Evolutionary conservation across 495 filamentous ascomycete genomes (phyloP).

Genomic region (Physcia stellaris): DNA sequence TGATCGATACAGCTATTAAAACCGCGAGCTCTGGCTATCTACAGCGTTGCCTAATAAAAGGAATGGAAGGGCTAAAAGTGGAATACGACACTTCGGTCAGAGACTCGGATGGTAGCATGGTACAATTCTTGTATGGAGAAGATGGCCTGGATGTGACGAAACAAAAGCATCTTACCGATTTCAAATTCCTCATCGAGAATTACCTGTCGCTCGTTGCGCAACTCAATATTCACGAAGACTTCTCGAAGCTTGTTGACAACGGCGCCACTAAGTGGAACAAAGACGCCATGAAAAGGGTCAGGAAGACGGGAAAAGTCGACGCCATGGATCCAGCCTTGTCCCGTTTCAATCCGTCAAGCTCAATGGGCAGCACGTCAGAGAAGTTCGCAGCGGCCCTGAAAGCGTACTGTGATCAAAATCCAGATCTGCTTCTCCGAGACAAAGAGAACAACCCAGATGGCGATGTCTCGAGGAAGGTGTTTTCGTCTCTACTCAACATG

Average conservation of each 20-base stretch:
- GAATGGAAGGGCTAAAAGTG: conserved; percentile 89
- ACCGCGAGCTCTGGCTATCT: conserved; percentile 93
- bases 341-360: conserved; percentile 56
- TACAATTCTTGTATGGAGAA: conserved; percentile 96
- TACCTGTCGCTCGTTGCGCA: conserved; percentile 40
- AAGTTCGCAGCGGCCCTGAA: conserved; percentile 56
- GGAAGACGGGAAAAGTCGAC: conserved; percentile 51
- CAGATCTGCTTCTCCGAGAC: conserved; percentile 59
- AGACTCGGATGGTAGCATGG: conserved; percentile 80
- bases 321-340: conserved; percentile 67
- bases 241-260: conserved; percentile 25
- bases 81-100: conserved; percentile 89
- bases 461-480: conserved; percentile 53
- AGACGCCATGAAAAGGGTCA: conserved; percentile 63
- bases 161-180: conserved; percentile 80
- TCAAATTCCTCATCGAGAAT: conserved; percentile 81
- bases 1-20: conserved; percentile 99
- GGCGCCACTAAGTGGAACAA: conserved; percentile 52
- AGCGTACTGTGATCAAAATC: conserved; percentile 63
- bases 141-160: conserved; percentile 91
- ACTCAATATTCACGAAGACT: conserved; percentile 37
- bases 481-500: conserved; percentile 68
- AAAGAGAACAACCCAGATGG: conserved; percentile 51
- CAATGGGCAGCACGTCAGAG: conserved; percentile 80
- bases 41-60: conserved; percentile 96